These are phyloP conservation scores for Hypomontagnella submonticulosa DNA, from an alignment of 495 filamentous ascomycete genomes.

Conservation along the genomic window DNA sequence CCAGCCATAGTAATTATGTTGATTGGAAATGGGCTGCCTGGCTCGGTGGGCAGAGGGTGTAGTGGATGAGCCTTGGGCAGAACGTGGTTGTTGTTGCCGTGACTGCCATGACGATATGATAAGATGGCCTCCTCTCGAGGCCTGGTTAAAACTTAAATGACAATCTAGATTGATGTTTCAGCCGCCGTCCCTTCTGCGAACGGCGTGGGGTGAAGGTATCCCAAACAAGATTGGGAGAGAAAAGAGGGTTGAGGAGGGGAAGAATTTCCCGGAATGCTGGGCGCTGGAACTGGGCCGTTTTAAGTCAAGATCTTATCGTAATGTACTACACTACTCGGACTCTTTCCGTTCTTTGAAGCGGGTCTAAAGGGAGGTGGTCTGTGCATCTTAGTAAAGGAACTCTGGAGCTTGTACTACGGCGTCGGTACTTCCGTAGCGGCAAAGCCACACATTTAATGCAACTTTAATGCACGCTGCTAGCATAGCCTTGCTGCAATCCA, in stretches of 20 bases:
- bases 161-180: conserved; percentile 36
- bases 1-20: conserved; percentile 45
- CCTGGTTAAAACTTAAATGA: conserved; percentile 42
- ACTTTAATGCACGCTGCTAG: too few relatives aligned
- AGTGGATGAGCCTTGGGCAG: conserved; percentile 30
- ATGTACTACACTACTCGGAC: too few relatives aligned
- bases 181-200: conserved; percentile 42
- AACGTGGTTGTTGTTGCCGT: conserved; percentile 15
- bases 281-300: conserved; percentile 14
- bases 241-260: conserved; percentile 34
- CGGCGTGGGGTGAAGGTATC: conserved; percentile 37
- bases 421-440: neutral
- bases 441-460: conserved; percentile 9
- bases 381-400: neutral
- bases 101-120: conserved; percentile 48
- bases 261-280: conserved; percentile 20
- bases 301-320: conserved; percentile 4
- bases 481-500: too few relatives aligned
- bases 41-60: conserved; percentile 42
- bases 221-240: conserved; percentile 28
- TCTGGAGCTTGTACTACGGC: neutral
- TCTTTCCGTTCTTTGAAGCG: too few relatives aligned
- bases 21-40: conserved; percentile 36
- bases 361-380: neutral
- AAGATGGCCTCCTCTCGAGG: conserved; percentile 42